Evolutionary conservation across 2,329 filamentous ascomycete genomes (phyloP), one percentile per base, ranked within the genome.

Genomic region (Colletotrichum gigasporum): DNA sequence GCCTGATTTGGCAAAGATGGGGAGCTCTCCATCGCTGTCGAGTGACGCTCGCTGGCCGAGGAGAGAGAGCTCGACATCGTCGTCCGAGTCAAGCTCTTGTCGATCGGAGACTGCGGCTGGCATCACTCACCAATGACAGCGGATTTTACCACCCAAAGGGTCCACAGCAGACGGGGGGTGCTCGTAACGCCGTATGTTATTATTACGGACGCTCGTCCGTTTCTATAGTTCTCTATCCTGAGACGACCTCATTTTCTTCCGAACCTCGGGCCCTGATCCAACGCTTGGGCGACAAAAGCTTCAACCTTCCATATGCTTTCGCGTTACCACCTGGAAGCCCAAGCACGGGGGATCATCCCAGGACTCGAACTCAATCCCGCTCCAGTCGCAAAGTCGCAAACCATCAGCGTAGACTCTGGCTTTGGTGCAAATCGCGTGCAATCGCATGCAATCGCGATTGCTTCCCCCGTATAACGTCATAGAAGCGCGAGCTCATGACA

Each of bases 81-180:
- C 41, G 48, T 53, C 32, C 56, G 56, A 64, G 61, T 64, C 61
- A 64, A 64, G 61, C 41, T 64, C 41, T 28, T 42, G 47, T 22
- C 47, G 47, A 53, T 64, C 48, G 28, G 10, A 48, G 18, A 52
- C 45, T n/a, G 37, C 56, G 8, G 48, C 41, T 41, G 44, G 42
- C 26, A 18, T 61, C 48, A 48, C 41, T 22, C 56, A 18, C 41
- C 34, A 61, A 61, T 35, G 10, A 41, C 26, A 47, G 41, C n/a
- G 34, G 28, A 16, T n/a, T n/a, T n/a, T 14, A n/a, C 41, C 35
- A 37, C 6, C 18, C 32, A 22, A 41, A 37, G 54, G 60, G 60
- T 53, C 54, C 56, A 60, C 20, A 47, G 35, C 41, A 34, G 39
- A 28, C 30, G 32, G 41, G n/a, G 45, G 12, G n/a, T 34, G 30